Evolutionary conservation across 2,329 filamentous ascomycete species (phyloP).

Genomic region (Arachnopeziza araneosa): DNA sequence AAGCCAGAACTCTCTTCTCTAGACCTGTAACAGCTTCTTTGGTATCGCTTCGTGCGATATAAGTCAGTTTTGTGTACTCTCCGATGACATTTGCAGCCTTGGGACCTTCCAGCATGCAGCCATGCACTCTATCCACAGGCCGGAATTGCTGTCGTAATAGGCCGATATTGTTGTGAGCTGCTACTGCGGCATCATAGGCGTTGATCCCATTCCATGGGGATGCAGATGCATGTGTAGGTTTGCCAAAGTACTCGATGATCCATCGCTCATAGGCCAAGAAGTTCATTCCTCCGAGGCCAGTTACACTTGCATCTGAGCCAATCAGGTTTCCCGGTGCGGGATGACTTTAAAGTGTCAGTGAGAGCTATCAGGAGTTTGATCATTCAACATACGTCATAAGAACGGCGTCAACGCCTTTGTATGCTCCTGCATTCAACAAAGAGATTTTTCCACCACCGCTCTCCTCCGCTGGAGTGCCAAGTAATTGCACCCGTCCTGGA

Average conservation of each 20-base stretch:
- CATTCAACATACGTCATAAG: conserved; percentile 32
- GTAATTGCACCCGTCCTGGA: conserved; percentile 24
- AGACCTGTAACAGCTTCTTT: not conserved
- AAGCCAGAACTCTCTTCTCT: not conserved
- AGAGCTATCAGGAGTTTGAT: not conserved
- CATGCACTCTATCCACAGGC: not conserved
- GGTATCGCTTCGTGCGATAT: not conserved
- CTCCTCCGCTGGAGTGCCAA: conserved; percentile 30
- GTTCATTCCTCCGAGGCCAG: not conserved
- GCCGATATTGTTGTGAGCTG: not conserved
- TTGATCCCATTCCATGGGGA: not conserved
- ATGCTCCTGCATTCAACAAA: conserved; percentile 39
- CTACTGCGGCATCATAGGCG: not conserved
- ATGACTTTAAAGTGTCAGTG: not conserved
- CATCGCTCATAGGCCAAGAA: not conserved
- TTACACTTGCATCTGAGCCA: not conserved
- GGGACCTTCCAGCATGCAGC: not conserved
- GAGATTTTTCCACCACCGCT: conserved; percentile 36
- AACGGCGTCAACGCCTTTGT: conserved; percentile 32
- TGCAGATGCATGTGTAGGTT: conserved; percentile 31
- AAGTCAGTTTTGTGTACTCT: not conserved
- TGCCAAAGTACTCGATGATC: conserved; percentile 10
- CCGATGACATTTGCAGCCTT: not conserved
- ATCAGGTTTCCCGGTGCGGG: not conserved
- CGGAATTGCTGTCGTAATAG: not conserved